Evolutionary conservation across 1,139 yeast genomes (phyloP).

Genomic region (Debaryomyces fabryi): DNA sequence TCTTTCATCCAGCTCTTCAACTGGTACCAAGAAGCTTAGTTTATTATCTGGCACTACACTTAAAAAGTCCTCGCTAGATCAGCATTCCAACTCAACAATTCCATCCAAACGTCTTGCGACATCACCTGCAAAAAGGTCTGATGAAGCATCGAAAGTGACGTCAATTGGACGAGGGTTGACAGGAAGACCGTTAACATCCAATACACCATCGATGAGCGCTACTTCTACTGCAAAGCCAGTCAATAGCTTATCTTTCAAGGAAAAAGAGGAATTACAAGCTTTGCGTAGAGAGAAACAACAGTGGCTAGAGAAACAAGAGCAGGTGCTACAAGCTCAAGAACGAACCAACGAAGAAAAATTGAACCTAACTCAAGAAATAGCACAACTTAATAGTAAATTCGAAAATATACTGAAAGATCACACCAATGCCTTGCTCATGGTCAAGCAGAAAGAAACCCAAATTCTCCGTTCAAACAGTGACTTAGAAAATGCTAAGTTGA

Average conservation of each 20-base stretch:
- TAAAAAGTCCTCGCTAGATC: slow-evolving; percentile 17
- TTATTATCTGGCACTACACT: slow-evolving; percentile 9
- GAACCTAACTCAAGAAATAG: slow-evolving; percentile 45
- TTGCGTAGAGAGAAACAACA: slow-evolving; percentile 54
- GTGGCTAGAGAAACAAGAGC: slow-evolving; percentile 53
- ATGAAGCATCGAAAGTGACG: slow-evolving; percentile 29
- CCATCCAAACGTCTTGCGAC: slow-evolving; percentile 70
- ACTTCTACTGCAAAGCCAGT: slow-evolving; percentile 17
- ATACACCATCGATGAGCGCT: slow-evolving; percentile 17
- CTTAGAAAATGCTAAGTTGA: slow-evolving; percentile 53
- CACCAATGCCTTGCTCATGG: slow-evolving; percentile 51
- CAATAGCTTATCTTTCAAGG: slow-evolving; percentile 23
- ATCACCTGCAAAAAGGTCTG: slow-evolving; percentile 59
- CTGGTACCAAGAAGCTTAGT: slow-evolving; percentile 10
- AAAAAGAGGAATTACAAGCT: slow-evolving; percentile 51
- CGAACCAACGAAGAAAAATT: slow-evolving; percentile 49
- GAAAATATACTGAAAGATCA: slow-evolving; percentile 51
- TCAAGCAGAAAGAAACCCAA: slow-evolving; percentile 70
- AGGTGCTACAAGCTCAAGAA: slow-evolving; percentile 38
- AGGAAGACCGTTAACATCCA: slow-evolving; percentile 37
- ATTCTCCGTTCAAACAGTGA: slow-evolving; percentile 61
- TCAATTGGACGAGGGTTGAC: slow-evolving; percentile 41
- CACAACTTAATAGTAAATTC: slow-evolving; percentile 31
- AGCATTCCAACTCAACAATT: slow-evolving; percentile 29
- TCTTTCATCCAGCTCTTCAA: slow-evolving; percentile 8